A percentile compares a stretch with the other conserved stretches of the same genome.
Evolutionary conservation across 768 basidiomycete genomes (phyloP).

Genomic region (Xerocomellus dryophilus): DNA sequence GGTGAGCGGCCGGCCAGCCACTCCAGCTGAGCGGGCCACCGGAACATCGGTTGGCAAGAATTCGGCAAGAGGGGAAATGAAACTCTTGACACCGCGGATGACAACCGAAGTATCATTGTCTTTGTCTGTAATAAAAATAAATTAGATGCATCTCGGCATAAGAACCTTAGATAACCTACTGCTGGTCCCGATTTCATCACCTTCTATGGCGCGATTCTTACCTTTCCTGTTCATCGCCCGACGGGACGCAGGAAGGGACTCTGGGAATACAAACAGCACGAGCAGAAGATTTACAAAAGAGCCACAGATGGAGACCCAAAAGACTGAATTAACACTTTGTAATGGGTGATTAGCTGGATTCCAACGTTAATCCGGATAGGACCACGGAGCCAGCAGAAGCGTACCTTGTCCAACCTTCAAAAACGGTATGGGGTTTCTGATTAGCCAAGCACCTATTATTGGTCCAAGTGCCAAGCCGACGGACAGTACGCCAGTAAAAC

Average conservation of each 20-base stretch:
- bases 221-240: slow-evolving; percentile 28
- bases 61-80: slow-evolving; percentile 65
- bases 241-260: slow-evolving; percentile 43
- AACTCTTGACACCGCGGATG: slow-evolving; percentile 36
- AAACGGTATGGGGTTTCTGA: slow-evolving; percentile 41
- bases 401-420: slow-evolving; percentile 28
- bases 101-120: slow-evolving; percentile 7
- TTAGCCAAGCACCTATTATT: slow-evolving; percentile 55
- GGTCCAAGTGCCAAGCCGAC: slow-evolving; percentile 79
- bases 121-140: not conserved
- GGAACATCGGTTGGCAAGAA: slow-evolving; percentile 59
- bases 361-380: slow-evolving; percentile 7
- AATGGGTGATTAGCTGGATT: slow-evolving; percentile 29
- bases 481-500: slow-evolving; percentile 73
- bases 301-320: slow-evolving; percentile 48
- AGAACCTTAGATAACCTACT: slow-evolving; percentile 10
- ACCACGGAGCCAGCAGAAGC: not conserved
- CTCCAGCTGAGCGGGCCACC: slow-evolving; percentile 40
- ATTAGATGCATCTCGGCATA: not conserved
- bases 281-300: slow-evolving; percentile 55
- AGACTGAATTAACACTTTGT: slow-evolving; percentile 46
- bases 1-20: slow-evolving; percentile 60
- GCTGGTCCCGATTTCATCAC: not conserved
- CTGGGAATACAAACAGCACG: slow-evolving; percentile 57
- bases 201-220: slow-evolving; percentile 27